These are phyloP conservation scores for Suillus ampliporus DNA, from an alignment of 768 basidiomycete species.

Conservation along the genomic window DNA sequence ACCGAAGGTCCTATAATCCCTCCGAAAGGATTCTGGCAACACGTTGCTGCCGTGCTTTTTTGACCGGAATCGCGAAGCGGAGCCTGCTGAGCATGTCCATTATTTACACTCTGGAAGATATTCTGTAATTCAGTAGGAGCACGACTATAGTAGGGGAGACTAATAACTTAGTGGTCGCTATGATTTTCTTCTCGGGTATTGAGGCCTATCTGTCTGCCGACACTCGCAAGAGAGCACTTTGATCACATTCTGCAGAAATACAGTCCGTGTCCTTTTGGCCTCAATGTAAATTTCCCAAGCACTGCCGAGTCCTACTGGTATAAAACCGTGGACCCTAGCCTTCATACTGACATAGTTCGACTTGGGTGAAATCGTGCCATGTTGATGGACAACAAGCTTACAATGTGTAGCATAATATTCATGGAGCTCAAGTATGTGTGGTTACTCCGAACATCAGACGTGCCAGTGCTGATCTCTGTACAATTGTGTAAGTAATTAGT, in stretches of 20 bases:
- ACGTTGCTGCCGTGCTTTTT: slow-evolving; percentile 58
- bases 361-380: neutral
- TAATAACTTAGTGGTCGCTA: too few species aligned
- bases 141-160: too few species aligned
- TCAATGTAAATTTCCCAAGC: too few species aligned
- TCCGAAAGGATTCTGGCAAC: slow-evolving; percentile 55
- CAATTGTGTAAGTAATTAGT: too few species aligned
- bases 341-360: neutral
- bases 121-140: neutral
- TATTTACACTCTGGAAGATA: neutral
- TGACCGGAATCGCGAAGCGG: slow-evolving; percentile 27
- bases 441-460: neutral
- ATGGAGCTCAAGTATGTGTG: neutral
- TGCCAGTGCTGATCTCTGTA: neutral
- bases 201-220: neutral
- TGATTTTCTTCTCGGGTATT: neutral
- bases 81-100: neutral
- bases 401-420: neutral
- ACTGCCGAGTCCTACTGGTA: too few species aligned
- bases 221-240: too few species aligned
- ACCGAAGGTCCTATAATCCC: slow-evolving; percentile 60
- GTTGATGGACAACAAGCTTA: neutral
- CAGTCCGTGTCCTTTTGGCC: too few species aligned
- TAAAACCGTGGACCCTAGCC: neutral
- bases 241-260: too few species aligned